A percentile compares a stretch with the other conserved stretches of the same genome.
Evolutionary conservation across 768 basidiomycete genomes (phyloP).

Genomic region (Hydnum rufescens): DNA sequence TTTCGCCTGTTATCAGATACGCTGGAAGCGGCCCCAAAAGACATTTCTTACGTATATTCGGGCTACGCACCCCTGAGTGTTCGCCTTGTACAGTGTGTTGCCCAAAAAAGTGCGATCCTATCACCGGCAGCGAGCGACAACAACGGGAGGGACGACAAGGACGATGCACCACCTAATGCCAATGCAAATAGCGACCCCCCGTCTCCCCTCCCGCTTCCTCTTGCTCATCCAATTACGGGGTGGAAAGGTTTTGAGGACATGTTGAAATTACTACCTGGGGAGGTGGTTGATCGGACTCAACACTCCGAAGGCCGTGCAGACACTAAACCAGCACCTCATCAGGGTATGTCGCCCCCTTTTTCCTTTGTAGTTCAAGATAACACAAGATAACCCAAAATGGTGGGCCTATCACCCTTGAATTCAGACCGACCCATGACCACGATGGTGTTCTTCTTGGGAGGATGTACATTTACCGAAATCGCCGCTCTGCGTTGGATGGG

Average conservation of each 20-base stretch:
- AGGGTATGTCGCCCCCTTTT: too few relatives aligned
- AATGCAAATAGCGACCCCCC: background rate
- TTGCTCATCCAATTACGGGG: conserved; percentile 76
- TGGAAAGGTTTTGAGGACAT: conserved; percentile 98
- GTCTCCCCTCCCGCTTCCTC: background rate
- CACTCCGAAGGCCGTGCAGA: conserved; percentile 10
- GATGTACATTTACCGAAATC: conserved; percentile 94
- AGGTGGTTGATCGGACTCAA: conserved; percentile 55
- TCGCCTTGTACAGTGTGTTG: conserved; percentile 79
- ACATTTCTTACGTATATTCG: conserved; percentile 90
- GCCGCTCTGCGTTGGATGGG: conserved; percentile 86
- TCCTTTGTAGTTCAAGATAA: background rate
- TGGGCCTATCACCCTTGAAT: too few relatives aligned
- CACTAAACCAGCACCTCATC: too few relatives aligned
- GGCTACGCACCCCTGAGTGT: conserved; percentile 91
- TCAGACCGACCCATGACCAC: conserved; percentile 55
- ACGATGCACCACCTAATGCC: background rate
- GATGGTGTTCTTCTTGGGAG: conserved; percentile 90
- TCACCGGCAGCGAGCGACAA: conserved; percentile 5
- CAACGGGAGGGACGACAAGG: conserved; percentile 4
- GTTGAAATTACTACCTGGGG: conserved; percentile 60
- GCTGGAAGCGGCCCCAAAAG: conserved; percentile 43
- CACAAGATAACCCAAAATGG: too few relatives aligned
- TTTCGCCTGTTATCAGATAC: conserved; percentile 88
- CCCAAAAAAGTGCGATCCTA: conserved; percentile 77